Percentiles rank a stretch among this genome's conserved stretches.
Evolutionary conservation across 352 stramenopile genomes (phyloP).

Genomic region (Phytopythium montanum): DNA sequence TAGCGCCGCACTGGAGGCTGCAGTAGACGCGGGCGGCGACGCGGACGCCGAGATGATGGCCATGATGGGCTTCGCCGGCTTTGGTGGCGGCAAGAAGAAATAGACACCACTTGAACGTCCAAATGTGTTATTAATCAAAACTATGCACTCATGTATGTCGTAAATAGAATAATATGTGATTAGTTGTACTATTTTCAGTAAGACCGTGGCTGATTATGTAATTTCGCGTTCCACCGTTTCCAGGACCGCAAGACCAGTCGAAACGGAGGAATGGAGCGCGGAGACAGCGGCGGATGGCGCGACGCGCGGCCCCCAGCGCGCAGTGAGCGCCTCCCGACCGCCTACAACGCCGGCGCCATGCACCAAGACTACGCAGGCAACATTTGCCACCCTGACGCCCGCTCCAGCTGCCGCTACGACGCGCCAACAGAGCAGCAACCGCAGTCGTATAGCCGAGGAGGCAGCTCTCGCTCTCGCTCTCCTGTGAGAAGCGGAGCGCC

Average conservation of each 20-base stretch:
- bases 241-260: background rate
- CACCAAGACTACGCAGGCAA: background rate
- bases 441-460: no score
- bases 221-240: background rate
- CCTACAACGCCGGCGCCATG: background rate
- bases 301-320: background rate
- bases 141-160: no score
- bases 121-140: conserved; percentile 2
- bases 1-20: background rate
- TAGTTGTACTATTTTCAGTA: background rate
- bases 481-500: background rate
- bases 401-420: background rate
- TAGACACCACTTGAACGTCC: background rate
- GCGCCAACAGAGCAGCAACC: no score
- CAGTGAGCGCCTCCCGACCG: background rate
- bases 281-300: background rate
- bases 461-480: background rate
- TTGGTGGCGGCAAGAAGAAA: conserved; percentile 73
- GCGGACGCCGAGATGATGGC: conserved; percentile 86
- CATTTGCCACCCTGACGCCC: background rate
- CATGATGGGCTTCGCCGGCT: conserved; percentile 91
- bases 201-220: background rate
- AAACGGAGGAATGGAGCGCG: conserved; percentile 2
- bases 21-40: conserved; percentile 13
- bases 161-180: background rate